Evolutionary conservation across 257 asterid species (phyloP), one percentile per base, ranked within the genome.

Genomic region (Fraxinus excelsior): DNA sequence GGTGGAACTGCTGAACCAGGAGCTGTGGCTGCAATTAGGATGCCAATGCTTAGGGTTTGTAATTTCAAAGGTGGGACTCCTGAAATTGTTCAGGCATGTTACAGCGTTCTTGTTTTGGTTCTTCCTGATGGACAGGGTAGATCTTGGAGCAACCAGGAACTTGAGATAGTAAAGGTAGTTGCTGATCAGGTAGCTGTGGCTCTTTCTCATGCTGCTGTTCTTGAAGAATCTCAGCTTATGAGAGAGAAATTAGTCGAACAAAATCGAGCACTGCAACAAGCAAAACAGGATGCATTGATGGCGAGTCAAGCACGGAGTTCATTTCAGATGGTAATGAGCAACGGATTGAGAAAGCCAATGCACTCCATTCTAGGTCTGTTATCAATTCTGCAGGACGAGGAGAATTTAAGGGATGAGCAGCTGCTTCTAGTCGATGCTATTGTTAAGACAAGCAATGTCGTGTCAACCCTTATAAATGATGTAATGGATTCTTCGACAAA

Each of bases 121-220:
- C 94, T 91, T 73, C 97, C 97, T 2, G 78, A 85, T n/a, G 94
- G 90, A 67, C 83, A 72, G 12, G 86, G 88, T 46, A 80, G 96
- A 77, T 81, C 88, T 10, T 96, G 99, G 99, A 84, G 90, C 62
- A 44, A 74, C 19, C 88, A 90, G 71, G 99, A 96, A 56, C 90
- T 96, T 28, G 97, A 91, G 77, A 93, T 96, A 34, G 96, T 96
- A 14, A 84, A 88, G 71, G 92, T 86, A 19, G 97, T 94, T 76
- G 97, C 98, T 11, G 94, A 93, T 82, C 99, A 96, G 87, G 98
- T 96, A 65, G 93, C 98, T 0, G 97, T 96, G 67, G 99, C 99
- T 49, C 88, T 96, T 65, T 96, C 99, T 65, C 99, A 96, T 80
- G 99, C 98, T 74, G 90, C 97, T 25, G 87, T 96, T 29, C 97